Evolutionary conservation across 2,329 filamentous ascomycete genomes (phyloP).

Genomic region (Meredithiella fracta): DNA sequence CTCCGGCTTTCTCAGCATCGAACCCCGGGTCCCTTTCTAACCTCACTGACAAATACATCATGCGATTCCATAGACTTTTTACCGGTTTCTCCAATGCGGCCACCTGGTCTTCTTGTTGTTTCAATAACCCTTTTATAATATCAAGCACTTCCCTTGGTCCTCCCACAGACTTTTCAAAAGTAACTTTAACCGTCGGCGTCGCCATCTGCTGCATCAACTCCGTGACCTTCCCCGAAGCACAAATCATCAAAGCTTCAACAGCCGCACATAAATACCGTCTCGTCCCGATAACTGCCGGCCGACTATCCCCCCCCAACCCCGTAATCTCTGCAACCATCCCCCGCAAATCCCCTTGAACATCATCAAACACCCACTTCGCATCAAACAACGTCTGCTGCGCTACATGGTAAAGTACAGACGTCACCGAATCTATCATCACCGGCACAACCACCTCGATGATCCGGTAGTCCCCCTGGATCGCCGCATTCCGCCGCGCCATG

Average conservation of each 20-base stretch:
- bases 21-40: slow-evolving; percentile 5
- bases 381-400: slow-evolving; percentile 20
- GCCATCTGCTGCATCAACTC: slow-evolving; percentile 9
- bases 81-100: slow-evolving; percentile 10
- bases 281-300: slow-evolving; percentile 1
- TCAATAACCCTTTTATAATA: not conserved
- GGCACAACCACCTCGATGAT: slow-evolving; percentile 16
- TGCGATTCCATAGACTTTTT: slow-evolving; percentile 16
- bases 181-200: not conserved
- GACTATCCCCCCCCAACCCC: not conserved
- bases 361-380: slow-evolving; percentile 19
- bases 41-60: slow-evolving; percentile 16
- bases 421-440: slow-evolving; percentile 18
- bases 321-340: slow-evolving; percentile 9
- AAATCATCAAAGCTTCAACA: slow-evolving; percentile 9
- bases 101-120: slow-evolving; percentile 7
- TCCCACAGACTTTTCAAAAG: not conserved
- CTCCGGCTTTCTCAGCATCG: not conserved
- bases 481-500: slow-evolving; percentile 21
- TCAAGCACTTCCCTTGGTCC: not conserved
- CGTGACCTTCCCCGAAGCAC: slow-evolving; percentile 5
- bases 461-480: slow-evolving; percentile 18
- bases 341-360: slow-evolving; percentile 11
- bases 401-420: slow-evolving; percentile 19
- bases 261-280: slow-evolving; percentile 5